Percentiles rank a stretch among this genome's conserved stretches.
phyloP scores from a whole-genome alignment of 192 early-diverging fungal genomes.

The Dimargaris verticillata region DNA sequence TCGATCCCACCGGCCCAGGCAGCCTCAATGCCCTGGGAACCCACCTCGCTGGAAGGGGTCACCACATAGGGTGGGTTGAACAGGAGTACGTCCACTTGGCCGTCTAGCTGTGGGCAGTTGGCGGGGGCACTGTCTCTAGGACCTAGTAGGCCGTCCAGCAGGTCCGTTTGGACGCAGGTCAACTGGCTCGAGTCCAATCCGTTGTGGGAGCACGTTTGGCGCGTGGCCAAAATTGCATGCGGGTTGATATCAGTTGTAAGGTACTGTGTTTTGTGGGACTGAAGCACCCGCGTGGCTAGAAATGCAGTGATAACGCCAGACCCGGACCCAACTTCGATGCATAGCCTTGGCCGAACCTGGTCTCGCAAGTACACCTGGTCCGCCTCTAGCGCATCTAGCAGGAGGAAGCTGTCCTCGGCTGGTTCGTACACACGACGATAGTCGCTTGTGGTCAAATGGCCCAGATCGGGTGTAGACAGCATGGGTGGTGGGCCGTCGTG shows the following conservation, averaged over 20 bases:
- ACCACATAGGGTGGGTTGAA: conserved; percentile 96
- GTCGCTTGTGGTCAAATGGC: conserved; percentile 45
- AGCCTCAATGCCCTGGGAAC: conserved; percentile 51
- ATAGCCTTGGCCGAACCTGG: conserved; percentile 38
- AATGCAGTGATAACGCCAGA: conserved; percentile 78
- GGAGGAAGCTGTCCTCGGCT: conserved; percentile 84
- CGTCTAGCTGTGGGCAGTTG: conserved; percentile 31
- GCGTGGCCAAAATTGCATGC: conserved; percentile 46
- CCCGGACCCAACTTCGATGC: conserved; percentile 79
- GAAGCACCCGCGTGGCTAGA: conserved; percentile 25
- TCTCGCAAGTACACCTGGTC: conserved; percentile 37
- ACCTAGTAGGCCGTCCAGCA: conserved; percentile 36
- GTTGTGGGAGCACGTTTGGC: conserved; percentile 41
- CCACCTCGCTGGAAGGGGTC: conserved; percentile 64
- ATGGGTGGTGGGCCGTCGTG: no score
- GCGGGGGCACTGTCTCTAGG: no score
- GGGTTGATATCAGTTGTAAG: conserved; percentile 75
- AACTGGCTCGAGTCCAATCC: conserved; percentile 19
- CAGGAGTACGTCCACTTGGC: conserved; percentile 56
- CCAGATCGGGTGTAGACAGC: conserved; percentile 60
- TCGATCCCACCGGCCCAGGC: conserved; percentile 89
- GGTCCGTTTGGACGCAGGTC: conserved; percentile 45
- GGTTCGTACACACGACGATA: conserved; percentile 74
- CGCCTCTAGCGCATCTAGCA: conserved; percentile 81
- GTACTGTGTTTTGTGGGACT: conserved; percentile 21